Conservation (phyloP, 495 filamentous ascomycete genomes). For the Annulohypoxylon nitens region DNA sequence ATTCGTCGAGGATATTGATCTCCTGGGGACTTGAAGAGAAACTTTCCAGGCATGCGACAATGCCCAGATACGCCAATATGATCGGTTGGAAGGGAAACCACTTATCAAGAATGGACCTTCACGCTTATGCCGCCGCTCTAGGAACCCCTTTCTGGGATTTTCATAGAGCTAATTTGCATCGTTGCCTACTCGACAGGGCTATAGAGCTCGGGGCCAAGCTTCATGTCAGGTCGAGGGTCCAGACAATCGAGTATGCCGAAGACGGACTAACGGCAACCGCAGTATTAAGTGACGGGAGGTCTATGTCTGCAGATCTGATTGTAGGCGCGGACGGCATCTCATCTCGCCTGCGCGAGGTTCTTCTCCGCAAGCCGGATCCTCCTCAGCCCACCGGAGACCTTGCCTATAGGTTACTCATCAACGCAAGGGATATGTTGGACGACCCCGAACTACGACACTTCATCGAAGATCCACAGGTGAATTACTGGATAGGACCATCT, state of each 20-base stretch:
- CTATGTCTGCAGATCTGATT: constrained; percentile 64
- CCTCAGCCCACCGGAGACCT: constrained; percentile 74
- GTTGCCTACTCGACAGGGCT: constrained; percentile 64
- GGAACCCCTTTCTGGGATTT: constrained; percentile 68
- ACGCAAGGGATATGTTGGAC: constrained; percentile 65
- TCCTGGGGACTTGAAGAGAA: constrained; percentile 56
- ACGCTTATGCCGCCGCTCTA: constrained; percentile 59
- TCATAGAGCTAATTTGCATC: constrained; percentile 71
- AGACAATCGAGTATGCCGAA: constrained; percentile 49
- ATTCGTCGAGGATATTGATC: constrained; percentile 64
- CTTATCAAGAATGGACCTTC: constrained; percentile 57
- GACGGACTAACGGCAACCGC: constrained; percentile 53
- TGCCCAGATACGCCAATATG: constrained; percentile 58
- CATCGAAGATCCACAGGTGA: constrained; percentile 68
- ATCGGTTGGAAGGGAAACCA: constrained; percentile 58
- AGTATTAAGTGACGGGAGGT: constrained; percentile 50
- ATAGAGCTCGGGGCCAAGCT: constrained; percentile 66
- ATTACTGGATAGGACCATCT: constrained; percentile 76
- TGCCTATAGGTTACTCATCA: constrained; percentile 73
- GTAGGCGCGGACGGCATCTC: constrained; percentile 72
- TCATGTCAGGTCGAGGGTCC: constrained; percentile 59
- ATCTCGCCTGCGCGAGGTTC: constrained; percentile 62
- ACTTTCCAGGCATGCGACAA: constrained; percentile 52
- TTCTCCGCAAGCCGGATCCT: constrained; percentile 58
- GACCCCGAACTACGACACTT: constrained; percentile 63